phyloP scores from a whole-genome alignment of 208 protist species.

The Crithidia mellificae region DNA sequence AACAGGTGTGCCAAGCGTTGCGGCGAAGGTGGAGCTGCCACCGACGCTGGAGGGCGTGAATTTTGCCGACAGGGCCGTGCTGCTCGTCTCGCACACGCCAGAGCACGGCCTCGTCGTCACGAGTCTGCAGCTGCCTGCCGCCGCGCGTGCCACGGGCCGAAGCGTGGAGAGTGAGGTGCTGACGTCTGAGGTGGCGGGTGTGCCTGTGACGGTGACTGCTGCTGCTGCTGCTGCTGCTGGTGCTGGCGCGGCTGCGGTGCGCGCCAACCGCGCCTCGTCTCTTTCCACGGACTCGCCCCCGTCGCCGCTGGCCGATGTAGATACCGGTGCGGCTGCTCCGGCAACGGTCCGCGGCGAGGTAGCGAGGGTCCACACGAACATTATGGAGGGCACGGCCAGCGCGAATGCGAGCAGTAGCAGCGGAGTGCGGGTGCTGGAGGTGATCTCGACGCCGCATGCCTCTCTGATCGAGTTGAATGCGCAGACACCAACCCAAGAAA shows the following conservation, averaged over 20 bases:
- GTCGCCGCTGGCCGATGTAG: neutral
- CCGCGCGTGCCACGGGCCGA: neutral
- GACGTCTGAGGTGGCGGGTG: no score
- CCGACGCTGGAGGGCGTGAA: neutral
- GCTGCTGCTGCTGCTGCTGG: no score
- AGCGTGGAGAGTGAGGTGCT: no score
- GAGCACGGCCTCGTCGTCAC: constrained; percentile 16
- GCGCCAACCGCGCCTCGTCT: neutral
- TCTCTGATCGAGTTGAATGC: neutral
- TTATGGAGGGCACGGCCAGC: neutral
- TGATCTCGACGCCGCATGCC: neutral
- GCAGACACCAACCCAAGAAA: neutral
- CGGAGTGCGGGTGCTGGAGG: neutral
- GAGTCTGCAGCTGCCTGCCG: constrained; percentile 4
- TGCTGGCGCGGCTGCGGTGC: neutral
- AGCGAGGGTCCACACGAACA: no score
- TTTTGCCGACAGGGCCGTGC: neutral
- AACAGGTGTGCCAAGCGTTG: no score
- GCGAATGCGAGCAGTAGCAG: neutral
- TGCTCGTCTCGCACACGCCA: constrained; percentile 15
- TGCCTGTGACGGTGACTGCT: no score
- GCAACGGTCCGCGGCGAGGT: no score
- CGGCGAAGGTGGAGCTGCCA: neutral
- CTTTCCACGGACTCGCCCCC: neutral
- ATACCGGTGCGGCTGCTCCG: no score